Conservation (phyloP, 352 stramenopile species). For the Thalassiosira livingstoniorum region DNA sequence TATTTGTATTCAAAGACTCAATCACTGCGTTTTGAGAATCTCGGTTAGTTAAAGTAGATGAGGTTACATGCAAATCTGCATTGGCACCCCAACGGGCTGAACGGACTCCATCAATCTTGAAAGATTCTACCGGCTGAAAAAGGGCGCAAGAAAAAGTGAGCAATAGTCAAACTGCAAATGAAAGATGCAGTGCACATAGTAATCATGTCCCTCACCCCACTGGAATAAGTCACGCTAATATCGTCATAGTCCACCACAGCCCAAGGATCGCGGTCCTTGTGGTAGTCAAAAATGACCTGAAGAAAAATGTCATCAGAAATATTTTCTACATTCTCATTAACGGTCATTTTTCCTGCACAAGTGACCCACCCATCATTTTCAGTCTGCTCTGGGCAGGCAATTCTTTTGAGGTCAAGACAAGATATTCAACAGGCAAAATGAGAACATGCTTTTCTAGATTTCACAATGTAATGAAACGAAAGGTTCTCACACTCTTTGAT, state of each 20-base stretch:
- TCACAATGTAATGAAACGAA: no score
- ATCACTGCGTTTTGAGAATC: constrained; percentile 55
- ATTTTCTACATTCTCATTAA: constrained; percentile 38
- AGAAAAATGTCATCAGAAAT: constrained; percentile 9
- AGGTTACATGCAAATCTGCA: constrained; percentile 63
- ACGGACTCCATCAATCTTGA: constrained; percentile 24
- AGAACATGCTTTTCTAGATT: no score
- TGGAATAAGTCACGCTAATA: constrained; percentile 55
- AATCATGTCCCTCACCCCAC: constrained; percentile 50
- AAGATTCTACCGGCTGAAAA: constrained; percentile 51
- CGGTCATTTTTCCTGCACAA: constrained; percentile 1
- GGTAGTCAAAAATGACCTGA: constrained; percentile 12
- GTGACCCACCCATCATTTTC: constrained; percentile 32
- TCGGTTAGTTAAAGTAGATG: constrained; percentile 42
- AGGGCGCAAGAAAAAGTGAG: background rate
- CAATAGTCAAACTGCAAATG: background rate
- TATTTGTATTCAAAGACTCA: constrained; percentile 16
- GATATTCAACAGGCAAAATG: no score
- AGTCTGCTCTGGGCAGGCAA: constrained; percentile 35
- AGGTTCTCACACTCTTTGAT: constrained; percentile 3
- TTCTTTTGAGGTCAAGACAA: no score
- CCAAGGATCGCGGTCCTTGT: constrained; percentile 22
- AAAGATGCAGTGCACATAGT: background rate
- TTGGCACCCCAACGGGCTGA: constrained; percentile 50
- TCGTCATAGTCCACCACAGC: constrained; percentile 64